These are phyloP conservation scores for Lentinula raphanica DNA, from an alignment of 768 basidiomycete genomes.

Conservation along the genomic window DNA sequence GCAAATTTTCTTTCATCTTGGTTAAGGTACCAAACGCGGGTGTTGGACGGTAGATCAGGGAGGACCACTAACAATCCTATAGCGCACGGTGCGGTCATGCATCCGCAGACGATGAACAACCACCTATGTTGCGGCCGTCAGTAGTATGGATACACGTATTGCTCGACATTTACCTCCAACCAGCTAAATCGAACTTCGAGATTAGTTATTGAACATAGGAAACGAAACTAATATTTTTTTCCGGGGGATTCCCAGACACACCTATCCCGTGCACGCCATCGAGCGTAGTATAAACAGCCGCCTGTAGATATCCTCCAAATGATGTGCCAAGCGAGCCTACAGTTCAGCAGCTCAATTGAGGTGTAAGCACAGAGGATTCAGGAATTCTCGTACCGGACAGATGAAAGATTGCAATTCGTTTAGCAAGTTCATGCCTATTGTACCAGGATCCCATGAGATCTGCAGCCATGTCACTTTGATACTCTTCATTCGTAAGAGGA, in stretches of 20 bases:
- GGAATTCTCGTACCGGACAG: slow-evolving; percentile 9
- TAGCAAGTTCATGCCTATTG: slow-evolving; percentile 19
- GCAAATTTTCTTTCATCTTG: slow-evolving; percentile 19
- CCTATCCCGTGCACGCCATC: slow-evolving; percentile 16
- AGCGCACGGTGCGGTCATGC: slow-evolving; percentile 22
- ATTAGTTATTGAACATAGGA: background rate
- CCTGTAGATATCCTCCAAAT: slow-evolving; percentile 22
- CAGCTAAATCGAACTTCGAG: too few relatives aligned
- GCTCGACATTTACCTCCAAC: slow-evolving; percentile 15
- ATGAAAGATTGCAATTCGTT: slow-evolving; percentile 22
- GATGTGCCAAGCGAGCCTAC: slow-evolving; percentile 19
- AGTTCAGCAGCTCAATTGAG: background rate
- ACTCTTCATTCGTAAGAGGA: background rate
- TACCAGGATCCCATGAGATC: slow-evolving; percentile 22
- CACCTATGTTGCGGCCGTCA: slow-evolving; percentile 8
- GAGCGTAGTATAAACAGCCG: slow-evolving; percentile 18
- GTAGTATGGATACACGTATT: background rate
- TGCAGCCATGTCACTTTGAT: background rate
- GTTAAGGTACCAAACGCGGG: slow-evolving; percentile 19
- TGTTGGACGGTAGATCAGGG: slow-evolving; percentile 20
- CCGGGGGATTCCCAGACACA: background rate
- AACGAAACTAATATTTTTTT: background rate
- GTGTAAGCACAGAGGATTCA: background rate
- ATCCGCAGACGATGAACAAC: slow-evolving; percentile 22
- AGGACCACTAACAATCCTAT: slow-evolving; percentile 13